Evolutionary conservation across 1,284 basidiomycete genomes (phyloP), one percentile per base, ranked within the genome.

Genomic region (Stereum hirsutum): DNA sequence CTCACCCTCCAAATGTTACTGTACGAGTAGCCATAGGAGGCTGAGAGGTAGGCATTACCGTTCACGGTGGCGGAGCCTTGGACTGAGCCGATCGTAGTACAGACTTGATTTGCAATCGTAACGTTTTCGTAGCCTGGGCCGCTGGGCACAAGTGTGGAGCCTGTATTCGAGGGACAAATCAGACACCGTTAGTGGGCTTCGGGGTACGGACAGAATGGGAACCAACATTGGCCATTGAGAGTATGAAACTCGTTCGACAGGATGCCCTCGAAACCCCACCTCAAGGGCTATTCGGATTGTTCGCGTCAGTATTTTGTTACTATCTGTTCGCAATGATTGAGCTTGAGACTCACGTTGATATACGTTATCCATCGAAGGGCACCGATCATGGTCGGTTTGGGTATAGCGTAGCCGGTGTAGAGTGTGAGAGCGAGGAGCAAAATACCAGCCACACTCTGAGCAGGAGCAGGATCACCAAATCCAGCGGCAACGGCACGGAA

Each of bases 1-100:
- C 75, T 46, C 50, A 81, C 79, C 59, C 70, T 69, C 88, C 88
- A 91, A 6, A 82, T 57, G 54, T 90, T 64, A 20, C 57, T 59
- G 46, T 73, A 72, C 15, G 63, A 55, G 60, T 89, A 94, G 0
- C 63, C 66, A 57, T 72, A 94, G 0, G 78, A 74, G 1, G 77
- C 57, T 14, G 49, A 51, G 28, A 89, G 60, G 59, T 81, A 89
- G 11, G 54, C 54, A 21, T 69, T 64, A 1, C 78, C 78, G 33
- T 66, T 54, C 17, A 81, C 78, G 11, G 52, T 60, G 7, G 50
- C 46, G 46, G 68, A 61, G 1, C 77, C 78, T 1, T 73, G 48
- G 14, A 68, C 46, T 1, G 75, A 65, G 11, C 79, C 78, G 15
- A 81, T 66, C 1, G 70, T 71, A 8, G 75, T 65, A 53, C 83